A percentile compares a stretch with the other conserved stretches of the same genome.
Conservation (phyloP, 805 yeast species). For the Candida rishiriensis region DNA sequence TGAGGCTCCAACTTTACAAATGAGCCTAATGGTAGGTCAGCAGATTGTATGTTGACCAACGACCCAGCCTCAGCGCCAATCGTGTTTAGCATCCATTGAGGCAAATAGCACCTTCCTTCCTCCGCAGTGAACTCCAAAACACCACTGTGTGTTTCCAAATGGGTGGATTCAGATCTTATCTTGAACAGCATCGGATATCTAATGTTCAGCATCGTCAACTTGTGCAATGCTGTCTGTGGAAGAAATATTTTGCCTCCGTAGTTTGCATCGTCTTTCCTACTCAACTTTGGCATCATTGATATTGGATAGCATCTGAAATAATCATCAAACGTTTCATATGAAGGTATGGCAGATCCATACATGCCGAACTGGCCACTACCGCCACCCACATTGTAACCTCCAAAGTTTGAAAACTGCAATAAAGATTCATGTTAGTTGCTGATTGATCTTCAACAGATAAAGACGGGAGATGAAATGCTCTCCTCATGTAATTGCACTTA, state of each 20-base stretch:
- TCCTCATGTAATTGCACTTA: conserved; percentile 2
- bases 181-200: conserved; percentile 95
- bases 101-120: conserved; percentile 92
- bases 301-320: conserved; percentile 91
- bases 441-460: too few relatives aligned
- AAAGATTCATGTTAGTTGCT: not conserved
- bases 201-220: conserved; percentile 83
- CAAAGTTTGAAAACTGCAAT: conserved; percentile 25
- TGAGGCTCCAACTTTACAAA: conserved; percentile 96
- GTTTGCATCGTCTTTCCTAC: conserved; percentile 72
- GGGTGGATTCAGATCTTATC: conserved; percentile 58
- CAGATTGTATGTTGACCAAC: conserved; percentile 66
- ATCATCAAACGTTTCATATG: conserved; percentile 57
- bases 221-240: conserved; percentile 89
- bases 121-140: conserved; percentile 95
- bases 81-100: conserved; percentile 94
- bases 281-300: conserved; percentile 77
- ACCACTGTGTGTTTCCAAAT: conserved; percentile 75
- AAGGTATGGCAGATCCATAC: conserved; percentile 14
- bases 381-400: conserved; percentile 14
- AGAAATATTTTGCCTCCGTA: conserved; percentile 94
- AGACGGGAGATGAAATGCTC: not conserved
- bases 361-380: conserved; percentile 9
- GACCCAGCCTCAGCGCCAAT: conserved; percentile 72
- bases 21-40: conserved; percentile 79